Percentiles rank a stretch among this genome's conserved stretches.
These are phyloP conservation scores for Pseudogymnoascus sp. DNA, from an alignment of 2,329 filamentous ascomycete genomes.

Conservation along the genomic window DNA sequence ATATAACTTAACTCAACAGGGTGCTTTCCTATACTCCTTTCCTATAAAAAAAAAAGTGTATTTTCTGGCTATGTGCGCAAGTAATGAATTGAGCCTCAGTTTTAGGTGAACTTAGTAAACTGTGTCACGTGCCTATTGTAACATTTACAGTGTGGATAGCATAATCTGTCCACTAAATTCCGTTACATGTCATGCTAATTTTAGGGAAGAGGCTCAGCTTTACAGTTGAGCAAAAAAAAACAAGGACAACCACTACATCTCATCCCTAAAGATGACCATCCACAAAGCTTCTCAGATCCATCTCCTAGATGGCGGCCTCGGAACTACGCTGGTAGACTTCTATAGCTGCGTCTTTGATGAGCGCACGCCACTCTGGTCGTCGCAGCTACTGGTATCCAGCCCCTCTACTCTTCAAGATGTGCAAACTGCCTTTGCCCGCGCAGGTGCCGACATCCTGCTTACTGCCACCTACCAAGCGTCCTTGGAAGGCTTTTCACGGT, in stretches of 20 bases:
- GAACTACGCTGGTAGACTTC: constrained; percentile 54
- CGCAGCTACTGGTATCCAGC: constrained; percentile 51
- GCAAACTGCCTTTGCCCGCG: constrained; percentile 29
- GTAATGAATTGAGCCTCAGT: no score
- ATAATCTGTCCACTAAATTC: not conserved
- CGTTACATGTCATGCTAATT: not conserved
- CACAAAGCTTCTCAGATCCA: constrained; percentile 27
- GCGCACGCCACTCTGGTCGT: constrained; percentile 57
- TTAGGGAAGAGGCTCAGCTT: not conserved
- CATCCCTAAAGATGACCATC: constrained; percentile 29
- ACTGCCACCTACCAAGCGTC: constrained; percentile 63
- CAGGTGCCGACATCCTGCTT: constrained; percentile 54
- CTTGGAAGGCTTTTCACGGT: constrained; percentile 40
- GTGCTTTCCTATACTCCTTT: no score
- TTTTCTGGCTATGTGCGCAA: no score
- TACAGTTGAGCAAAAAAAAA: constrained; percentile 21
- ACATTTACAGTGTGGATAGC: not conserved
- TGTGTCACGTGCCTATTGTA: not conserved
- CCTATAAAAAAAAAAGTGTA: no score
- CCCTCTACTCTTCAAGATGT: constrained; percentile 11
- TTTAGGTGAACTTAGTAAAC: no score
- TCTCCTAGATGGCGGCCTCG: constrained; percentile 59
- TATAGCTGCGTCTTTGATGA: constrained; percentile 42
- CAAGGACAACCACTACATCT: constrained; percentile 36
- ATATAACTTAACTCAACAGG: no score